Conservation (phyloP, 768 basidiomycete species). For the Filobasidium wieringae region DNA sequence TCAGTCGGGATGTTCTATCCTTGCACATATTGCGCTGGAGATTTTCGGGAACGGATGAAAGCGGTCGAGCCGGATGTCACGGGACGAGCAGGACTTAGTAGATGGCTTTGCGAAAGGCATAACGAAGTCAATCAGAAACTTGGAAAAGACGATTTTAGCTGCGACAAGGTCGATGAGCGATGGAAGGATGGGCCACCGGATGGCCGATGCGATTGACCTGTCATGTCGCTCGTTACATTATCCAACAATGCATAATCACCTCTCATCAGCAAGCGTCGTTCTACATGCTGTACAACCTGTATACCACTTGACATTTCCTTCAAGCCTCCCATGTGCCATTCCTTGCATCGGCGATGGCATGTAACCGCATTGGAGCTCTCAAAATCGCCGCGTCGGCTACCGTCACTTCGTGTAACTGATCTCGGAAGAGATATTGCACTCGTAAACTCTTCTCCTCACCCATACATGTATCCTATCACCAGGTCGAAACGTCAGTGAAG, state of each 20-base stretch:
- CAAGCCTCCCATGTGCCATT: constrained; percentile 6
- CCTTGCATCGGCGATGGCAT: constrained; percentile 6
- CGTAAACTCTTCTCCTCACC: constrained; percentile 58
- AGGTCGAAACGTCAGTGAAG: no score
- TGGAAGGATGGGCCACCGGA: constrained; percentile 86
- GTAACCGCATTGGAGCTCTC: constrained; percentile 26
- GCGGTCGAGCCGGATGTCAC: constrained; percentile 65
- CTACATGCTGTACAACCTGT: no score
- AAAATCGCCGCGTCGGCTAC: constrained; percentile 59
- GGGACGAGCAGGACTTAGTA: constrained; percentile 54
- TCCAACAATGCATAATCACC: neutral
- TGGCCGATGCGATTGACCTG: constrained; percentile 65
- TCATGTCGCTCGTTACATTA: neutral
- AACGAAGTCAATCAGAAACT: constrained; percentile 82
- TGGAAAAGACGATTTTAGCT: constrained; percentile 74
- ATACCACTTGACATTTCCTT: neutral
- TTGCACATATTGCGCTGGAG: constrained; percentile 69
- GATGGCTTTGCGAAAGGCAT: constrained; percentile 84
- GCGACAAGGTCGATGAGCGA: constrained; percentile 65
- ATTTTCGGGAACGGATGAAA: constrained; percentile 63
- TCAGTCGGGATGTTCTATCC: constrained; percentile 77
- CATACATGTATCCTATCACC: constrained; percentile 55
- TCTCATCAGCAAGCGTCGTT: no score
- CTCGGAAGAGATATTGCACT: constrained; percentile 65
- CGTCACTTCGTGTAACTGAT: constrained; percentile 61